Conservation (phyloP, 2,329 filamentous ascomycete genomes). For the Zarea fungicola region DNA sequence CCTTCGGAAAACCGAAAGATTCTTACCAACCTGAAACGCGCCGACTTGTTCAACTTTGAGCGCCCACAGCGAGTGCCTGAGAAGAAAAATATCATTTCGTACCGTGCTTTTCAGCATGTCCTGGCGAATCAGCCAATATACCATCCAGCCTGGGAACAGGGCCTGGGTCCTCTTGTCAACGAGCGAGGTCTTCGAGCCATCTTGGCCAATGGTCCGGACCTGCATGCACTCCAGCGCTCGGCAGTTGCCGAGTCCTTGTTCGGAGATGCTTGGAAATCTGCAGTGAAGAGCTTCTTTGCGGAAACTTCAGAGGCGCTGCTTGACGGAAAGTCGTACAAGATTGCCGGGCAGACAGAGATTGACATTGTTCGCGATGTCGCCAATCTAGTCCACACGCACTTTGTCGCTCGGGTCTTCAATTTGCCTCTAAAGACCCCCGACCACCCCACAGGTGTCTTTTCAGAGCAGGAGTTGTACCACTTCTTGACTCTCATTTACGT, state of each 20-base stretch:
- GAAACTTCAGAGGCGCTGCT: slow-evolving; percentile 58
- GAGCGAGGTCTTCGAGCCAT: slow-evolving; percentile 48
- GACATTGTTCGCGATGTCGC: slow-evolving; percentile 68
- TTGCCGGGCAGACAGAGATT: slow-evolving; percentile 52
- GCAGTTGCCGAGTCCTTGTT: slow-evolving; percentile 55
- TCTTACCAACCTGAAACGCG: slow-evolving; percentile 61
- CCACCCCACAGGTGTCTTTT: slow-evolving; percentile 54
- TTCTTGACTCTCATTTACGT: slow-evolving; percentile 62
- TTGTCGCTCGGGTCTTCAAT: slow-evolving; percentile 57
- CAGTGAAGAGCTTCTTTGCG: slow-evolving; percentile 63
- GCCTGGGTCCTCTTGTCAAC: slow-evolving; percentile 58
- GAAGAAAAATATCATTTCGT: slow-evolving; percentile 54
- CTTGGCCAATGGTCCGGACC: slow-evolving; percentile 46
- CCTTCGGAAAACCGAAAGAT: slow-evolving; percentile 69
- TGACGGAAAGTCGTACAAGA: slow-evolving; percentile 56
- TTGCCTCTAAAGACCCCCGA: slow-evolving; percentile 60
- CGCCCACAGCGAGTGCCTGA: slow-evolving; percentile 49
- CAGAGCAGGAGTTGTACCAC: slow-evolving; percentile 53
- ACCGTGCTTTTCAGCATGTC: slow-evolving; percentile 56
- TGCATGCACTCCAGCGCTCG: slow-evolving; percentile 46
- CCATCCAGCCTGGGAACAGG: slow-evolving; percentile 59
- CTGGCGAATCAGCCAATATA: slow-evolving; percentile 57
- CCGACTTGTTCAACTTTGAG: slow-evolving; percentile 64
- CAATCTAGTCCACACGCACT: slow-evolving; percentile 61
- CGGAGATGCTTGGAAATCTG: slow-evolving; percentile 54